These are phyloP conservation scores for Pseudogymnoascus sp. DNA, from an alignment of 2,329 filamentous ascomycete species.

Conservation along the genomic window DNA sequence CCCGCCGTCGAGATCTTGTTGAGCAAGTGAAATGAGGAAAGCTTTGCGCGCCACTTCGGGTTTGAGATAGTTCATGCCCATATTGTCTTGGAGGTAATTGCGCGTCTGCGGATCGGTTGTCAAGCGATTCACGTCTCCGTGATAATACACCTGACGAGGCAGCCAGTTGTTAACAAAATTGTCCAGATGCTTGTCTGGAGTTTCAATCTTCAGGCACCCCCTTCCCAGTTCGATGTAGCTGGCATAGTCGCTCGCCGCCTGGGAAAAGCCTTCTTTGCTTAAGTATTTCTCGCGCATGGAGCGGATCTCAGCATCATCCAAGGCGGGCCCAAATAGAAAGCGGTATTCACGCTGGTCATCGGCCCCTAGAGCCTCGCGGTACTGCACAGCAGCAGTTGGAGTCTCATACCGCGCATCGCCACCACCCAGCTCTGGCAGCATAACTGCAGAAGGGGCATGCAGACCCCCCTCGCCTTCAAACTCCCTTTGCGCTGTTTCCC, in stretches of 20 bases:
- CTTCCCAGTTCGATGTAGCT: conserved; percentile 42
- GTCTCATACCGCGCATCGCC: conserved; percentile 49
- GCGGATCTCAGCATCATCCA: conserved; percentile 43
- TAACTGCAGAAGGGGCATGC: conserved; percentile 41
- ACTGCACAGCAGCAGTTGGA: conserved; percentile 46
- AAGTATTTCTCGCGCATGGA: conserved; percentile 41
- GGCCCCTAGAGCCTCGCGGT: conserved; percentile 35
- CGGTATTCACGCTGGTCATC: conserved; percentile 40
- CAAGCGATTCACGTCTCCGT: conserved; percentile 50
- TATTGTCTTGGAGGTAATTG: conserved; percentile 53
- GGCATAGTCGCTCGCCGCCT: conserved; percentile 40
- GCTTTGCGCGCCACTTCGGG: conserved; percentile 41
- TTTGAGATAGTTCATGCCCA: conserved; percentile 52
- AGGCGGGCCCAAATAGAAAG: conserved; percentile 48
- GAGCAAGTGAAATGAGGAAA: conserved; percentile 42
- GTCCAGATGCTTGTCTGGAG: conserved; percentile 46
- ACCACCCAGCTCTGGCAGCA: conserved; percentile 33
- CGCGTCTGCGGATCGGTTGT: conserved; percentile 52
- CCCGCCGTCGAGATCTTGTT: conserved; percentile 47
- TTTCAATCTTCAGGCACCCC: conserved; percentile 45
- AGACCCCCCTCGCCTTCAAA: conserved; percentile 51
- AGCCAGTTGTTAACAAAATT: conserved; percentile 54
- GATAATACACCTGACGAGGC: conserved; percentile 50
- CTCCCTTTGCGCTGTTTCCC: conserved; percentile 44
- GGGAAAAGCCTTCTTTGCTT: conserved; percentile 40